Percentiles rank a stretch among this genome's conserved stretches.
Evolutionary conservation across 1,284 basidiomycete species (phyloP).

Genomic region (Fomitopsis betulina): DNA sequence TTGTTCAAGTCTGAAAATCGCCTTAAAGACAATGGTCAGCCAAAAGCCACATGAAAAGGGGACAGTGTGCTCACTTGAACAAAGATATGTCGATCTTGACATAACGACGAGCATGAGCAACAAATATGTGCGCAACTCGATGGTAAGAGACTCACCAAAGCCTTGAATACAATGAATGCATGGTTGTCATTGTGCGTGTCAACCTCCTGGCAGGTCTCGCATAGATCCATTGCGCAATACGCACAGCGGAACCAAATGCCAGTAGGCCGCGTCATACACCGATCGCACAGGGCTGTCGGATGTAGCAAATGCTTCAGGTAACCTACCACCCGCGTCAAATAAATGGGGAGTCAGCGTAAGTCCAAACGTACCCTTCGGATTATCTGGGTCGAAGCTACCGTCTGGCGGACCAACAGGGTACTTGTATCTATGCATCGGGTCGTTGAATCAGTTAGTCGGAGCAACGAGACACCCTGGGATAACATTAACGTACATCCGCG

Average conservation of each 20-base stretch:
- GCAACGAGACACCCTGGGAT: background rate
- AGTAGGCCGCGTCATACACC: conserved; percentile 67
- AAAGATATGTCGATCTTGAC: conserved; percentile 17
- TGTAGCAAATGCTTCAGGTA: conserved; percentile 71
- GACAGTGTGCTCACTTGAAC: conserved; percentile 15
- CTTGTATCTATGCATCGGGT: conserved; percentile 49
- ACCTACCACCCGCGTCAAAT: conserved; percentile 34
- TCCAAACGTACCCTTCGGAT: conserved; percentile 52
- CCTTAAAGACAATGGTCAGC: conserved; percentile 30
- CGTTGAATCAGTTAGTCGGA: background rate
- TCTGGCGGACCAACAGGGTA: conserved; percentile 57
- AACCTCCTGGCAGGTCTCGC: conserved; percentile 70
- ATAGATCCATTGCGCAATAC: conserved; percentile 80
- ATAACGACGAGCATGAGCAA: background rate
- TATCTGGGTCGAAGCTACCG: conserved; percentile 32
- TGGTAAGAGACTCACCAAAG: conserved; percentile 43
- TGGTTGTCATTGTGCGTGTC: conserved; percentile 81
- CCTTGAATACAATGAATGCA: conserved; percentile 84
- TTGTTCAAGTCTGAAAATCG: conserved; percentile 57
- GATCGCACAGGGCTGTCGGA: conserved; percentile 65
- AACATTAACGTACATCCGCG: conserved; percentile 48
- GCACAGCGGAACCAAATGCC: conserved; percentile 88
- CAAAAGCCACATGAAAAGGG: background rate
- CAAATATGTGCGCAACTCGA: background rate
- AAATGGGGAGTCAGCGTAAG: background rate